Evolutionary conservation across 1,284 basidiomycete species (phyloP).

Genomic region (Exsudoporus floridanus): DNA sequence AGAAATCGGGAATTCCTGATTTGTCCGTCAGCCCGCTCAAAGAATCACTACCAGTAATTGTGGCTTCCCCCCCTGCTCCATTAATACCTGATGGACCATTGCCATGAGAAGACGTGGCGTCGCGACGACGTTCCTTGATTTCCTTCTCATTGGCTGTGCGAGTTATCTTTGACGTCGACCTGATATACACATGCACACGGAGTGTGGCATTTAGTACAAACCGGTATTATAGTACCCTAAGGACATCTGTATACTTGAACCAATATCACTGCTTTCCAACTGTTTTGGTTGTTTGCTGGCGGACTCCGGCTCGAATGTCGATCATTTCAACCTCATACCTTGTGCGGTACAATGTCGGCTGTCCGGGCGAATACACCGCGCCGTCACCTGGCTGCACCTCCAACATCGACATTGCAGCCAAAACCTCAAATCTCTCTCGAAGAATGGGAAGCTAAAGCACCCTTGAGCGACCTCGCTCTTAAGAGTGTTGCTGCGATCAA

Average conservation of each 20-base stretch:
- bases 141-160: not conserved
- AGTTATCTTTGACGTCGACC: constrained; percentile 6
- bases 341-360: constrained; percentile 20
- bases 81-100: constrained; percentile 28
- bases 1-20: constrained; percentile 3
- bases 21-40: constrained; percentile 4
- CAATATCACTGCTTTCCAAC: not conserved
- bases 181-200: constrained; percentile 3
- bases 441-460: constrained; percentile 86
- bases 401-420: constrained; percentile 32
- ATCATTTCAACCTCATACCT: not conserved
- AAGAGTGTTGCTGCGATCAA: constrained; percentile 68
- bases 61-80: constrained; percentile 10
- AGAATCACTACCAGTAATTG: constrained; percentile 9
- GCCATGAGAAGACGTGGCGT: constrained; percentile 29
- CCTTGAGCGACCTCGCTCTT: constrained; percentile 67
- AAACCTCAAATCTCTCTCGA: constrained; percentile 62
- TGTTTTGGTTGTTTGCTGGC: constrained; percentile 3
- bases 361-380: constrained; percentile 23
- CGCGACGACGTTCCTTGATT: constrained; percentile 1
- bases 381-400: constrained; percentile 28
- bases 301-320: not conserved
- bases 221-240: constrained; percentile 14
- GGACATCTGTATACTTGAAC: not conserved
- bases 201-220: not conserved